Base-by-base conservation (phyloP, 1,139 yeast genomes). In the Scheffersomyces segobiensis region DNA sequence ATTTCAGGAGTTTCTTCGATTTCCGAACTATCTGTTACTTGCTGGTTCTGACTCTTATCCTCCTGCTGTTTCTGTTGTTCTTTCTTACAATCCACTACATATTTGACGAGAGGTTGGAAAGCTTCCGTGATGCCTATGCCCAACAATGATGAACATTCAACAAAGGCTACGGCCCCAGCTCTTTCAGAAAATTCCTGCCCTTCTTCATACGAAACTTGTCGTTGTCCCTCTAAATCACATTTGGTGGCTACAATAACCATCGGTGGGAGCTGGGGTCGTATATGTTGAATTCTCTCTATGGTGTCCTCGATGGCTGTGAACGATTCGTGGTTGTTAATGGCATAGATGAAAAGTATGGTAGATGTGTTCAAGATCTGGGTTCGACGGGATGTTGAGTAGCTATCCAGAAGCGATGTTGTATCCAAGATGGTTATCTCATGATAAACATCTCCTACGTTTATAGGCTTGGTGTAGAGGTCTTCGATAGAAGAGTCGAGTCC, bases 231-330 rank as follows among this genome's bases (percentile, higher is more conserved):
- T 32, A 65, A 57, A 56, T 79, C 82, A 20, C 68, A 56, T 57
- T 75, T 75, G n/a, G 78, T 64, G 0, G 76, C 82, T 14, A 73
- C 75, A 18, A 79, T 60, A 2, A 71, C 70, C 5, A 74, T 61
- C 0, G 79, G 78, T 3, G 79, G 79, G 50, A 69, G 62, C 2
- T 60, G 62, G 1, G 60, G 63, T 47, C 73, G 57, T 18, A 72
- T 53, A n/a, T 64, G 61, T 32, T 52, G 49, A 2, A 75, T 57
- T 18, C 71, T 60, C 4, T 73, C 71, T 50, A 63, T 66, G 26
- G 68, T 55, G 32, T 77, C 79, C 50, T 74, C 74, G 5, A 77
- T 55, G 2, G 65, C 70, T 18, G 67, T 65, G 54, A 77, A 77
- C 2, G 79, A 71, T 5, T 64, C 67, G 12, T 64, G 58, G 57